Base-by-base conservation (phyloP, 2,329 filamentous ascomycete species). In the Hypoxylon sp. region DNA sequence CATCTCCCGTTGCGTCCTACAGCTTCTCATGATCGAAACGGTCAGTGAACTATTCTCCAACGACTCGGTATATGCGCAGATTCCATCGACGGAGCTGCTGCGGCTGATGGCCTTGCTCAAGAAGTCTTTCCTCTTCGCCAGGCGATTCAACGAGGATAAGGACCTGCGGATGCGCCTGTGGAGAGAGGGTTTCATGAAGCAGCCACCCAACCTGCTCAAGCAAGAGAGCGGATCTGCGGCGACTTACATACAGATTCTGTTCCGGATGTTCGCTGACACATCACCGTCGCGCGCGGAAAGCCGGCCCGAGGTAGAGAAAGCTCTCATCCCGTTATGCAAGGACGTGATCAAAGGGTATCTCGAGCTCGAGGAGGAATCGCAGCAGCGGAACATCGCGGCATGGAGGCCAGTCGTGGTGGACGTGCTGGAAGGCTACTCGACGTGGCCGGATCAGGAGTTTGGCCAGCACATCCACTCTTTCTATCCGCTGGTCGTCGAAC, bases 151-250 rank as follows among this genome's bases (percentile, higher is more conserved):
- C 74, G 92, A 92, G 63, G 93, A 99, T 77, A 96, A 97, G 76
- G 95, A 98, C 66, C 81, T 99, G 31, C 88, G 95, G 41, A 96
- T 96, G 83, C 87, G 91, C 15, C 82, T 99, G 15, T 99, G 96
- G 92, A 84, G 92, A 47, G 95, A 99, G 74, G 95, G 96, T 0
- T 99, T 99, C 81, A 99, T 99, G 95, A 97, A 96, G 77, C 95
- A 99, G 73, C 94, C 95, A 13, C 95, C 95, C 2, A 99, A 99
- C 70, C 81, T 99, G 10, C 83, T 99, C 24, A 99, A 99, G 78
- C 95, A 99, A 74, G 95, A 99, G 77, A 91, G 87, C 60, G 94
- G 95, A 35, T 91, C 89, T 52, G 95, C 95, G 0, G 91, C 91
- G 2, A 97, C 96, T 1, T 99, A 99, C 73, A 92, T 99, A 29